Percentiles rank a stretch among this genome's conserved stretches.
Conservation (phyloP, 371 early-diverging fungal genomes). For the Lichtheimia corymbifera region DNA sequence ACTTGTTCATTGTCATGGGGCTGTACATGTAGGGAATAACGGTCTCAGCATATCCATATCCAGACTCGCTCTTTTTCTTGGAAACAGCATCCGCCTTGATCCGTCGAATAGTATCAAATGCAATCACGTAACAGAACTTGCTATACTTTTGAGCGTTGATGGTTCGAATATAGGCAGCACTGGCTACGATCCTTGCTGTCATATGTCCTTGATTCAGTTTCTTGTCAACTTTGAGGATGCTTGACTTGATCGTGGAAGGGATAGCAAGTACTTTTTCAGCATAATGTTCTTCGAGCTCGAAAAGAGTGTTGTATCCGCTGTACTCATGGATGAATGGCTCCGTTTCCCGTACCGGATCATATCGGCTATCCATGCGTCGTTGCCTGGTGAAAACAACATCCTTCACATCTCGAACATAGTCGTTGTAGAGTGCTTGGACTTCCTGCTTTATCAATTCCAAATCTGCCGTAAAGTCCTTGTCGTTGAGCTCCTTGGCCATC, state of each 20-base stretch:
- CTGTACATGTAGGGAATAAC: slow-evolving; percentile 20
- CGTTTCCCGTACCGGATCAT: slow-evolving; percentile 23
- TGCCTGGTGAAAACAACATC: slow-evolving; percentile 16
- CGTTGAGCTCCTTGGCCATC: slow-evolving; percentile 18
- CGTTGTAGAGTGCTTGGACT: slow-evolving; percentile 10
- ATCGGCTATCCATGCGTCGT: slow-evolving; percentile 17
- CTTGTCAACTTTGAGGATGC: slow-evolving; percentile 14
- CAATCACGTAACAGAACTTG: slow-evolving; percentile 29
- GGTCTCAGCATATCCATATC: slow-evolving; percentile 14
- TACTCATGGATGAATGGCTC: slow-evolving; percentile 6
- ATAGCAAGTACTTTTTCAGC: slow-evolving; percentile 24
- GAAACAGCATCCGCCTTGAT: slow-evolving; percentile 25
- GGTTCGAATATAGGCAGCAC: slow-evolving; percentile 24
- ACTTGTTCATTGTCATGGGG: slow-evolving; percentile 15
- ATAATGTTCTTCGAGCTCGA: slow-evolving; percentile 39
- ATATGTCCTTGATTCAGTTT: slow-evolving; percentile 11
- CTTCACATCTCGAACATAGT: slow-evolving; percentile 14
- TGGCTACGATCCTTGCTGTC: slow-evolving; percentile 21
- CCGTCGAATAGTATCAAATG: slow-evolving; percentile 24
- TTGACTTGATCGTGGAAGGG: slow-evolving; percentile 11
- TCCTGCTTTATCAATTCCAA: slow-evolving; percentile 16
- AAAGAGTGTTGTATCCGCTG: slow-evolving; percentile 21
- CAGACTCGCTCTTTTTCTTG: slow-evolving; percentile 8
- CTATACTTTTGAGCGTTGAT: slow-evolving; percentile 15
- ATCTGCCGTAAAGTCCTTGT: slow-evolving; percentile 19